These are phyloP conservation scores for Rhytidiadelphus loreus DNA, from an alignment of 225 moss, liverwort and hornwort genomes.

Conservation along the genomic window DNA sequence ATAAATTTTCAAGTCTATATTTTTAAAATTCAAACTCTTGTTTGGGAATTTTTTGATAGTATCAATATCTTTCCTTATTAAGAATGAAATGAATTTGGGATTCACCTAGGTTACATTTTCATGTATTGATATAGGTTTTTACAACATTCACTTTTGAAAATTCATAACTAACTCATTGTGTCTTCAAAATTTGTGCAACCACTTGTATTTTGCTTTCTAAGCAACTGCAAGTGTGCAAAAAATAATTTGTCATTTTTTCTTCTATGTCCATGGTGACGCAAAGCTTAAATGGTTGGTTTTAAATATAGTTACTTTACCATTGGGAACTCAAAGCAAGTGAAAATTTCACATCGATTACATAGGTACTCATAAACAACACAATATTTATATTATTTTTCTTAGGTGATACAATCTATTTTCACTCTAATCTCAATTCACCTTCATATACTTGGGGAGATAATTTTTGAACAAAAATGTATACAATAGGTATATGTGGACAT, in stretches of 20 bases:
- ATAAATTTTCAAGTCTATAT: not conserved
- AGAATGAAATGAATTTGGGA: not conserved
- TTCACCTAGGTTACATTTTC: not conserved
- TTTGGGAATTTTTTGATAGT: no score
- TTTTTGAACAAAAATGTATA: not conserved
- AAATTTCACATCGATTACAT: rapidly evolving
- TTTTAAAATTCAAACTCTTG: not conserved
- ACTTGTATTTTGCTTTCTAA: not conserved
- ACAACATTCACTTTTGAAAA: not conserved
- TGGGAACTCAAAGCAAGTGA: not conserved
- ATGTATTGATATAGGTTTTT: not conserved
- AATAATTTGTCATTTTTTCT: not conserved
- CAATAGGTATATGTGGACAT: rapidly evolving
- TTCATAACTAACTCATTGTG: not conserved
- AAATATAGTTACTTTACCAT: no score
- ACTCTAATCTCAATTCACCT: not conserved
- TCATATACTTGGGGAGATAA: rapidly evolving
- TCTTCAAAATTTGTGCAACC: no score
- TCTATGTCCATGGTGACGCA: not conserved
- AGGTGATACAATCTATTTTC: rapidly evolving
- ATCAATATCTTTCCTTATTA: not conserved
- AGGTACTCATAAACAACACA: rapidly evolving
- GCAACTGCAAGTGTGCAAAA: not conserved
- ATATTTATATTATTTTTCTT: not conserved
- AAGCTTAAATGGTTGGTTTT: not conserved